Conservation (phyloP, 2,329 filamentous ascomycete genomes). For the Epichloe scottii region DNA sequence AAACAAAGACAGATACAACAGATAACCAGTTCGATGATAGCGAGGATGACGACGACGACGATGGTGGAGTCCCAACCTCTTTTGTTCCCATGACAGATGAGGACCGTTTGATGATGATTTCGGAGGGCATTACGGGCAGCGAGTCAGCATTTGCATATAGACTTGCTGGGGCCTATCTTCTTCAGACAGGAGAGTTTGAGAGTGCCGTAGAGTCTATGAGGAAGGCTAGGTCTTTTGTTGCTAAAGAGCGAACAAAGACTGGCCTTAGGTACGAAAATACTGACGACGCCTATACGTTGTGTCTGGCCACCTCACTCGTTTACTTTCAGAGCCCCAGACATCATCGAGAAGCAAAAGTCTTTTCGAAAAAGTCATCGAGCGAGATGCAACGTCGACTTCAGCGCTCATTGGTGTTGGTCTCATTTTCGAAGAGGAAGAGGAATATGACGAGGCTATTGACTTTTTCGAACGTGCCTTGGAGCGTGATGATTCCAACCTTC, state of each 20-base stretch:
- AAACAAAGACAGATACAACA: constrained; percentile 11
- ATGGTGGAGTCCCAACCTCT: constrained; percentile 39
- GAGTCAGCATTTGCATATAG: constrained; percentile 74
- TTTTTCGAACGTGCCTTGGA: constrained; percentile 67
- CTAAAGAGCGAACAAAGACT: constrained; percentile 49
- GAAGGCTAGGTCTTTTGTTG: constrained; percentile 52
- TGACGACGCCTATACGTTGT: constrained; percentile 61
- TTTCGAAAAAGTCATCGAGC: constrained; percentile 68
- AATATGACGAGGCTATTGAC: constrained; percentile 68
- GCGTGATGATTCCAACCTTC: constrained; percentile 61
- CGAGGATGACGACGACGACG: constrained; percentile 49
- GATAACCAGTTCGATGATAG: constrained; percentile 37
- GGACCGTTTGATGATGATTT: constrained; percentile 71
- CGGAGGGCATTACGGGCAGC: constrained; percentile 52
- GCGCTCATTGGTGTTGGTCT: constrained; percentile 83
- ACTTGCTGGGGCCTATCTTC: constrained; percentile 71
- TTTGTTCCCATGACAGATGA: constrained; percentile 55
- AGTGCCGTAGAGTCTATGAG: constrained; percentile 68
- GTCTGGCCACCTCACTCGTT: constrained; percentile 76
- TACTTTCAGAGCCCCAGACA: constrained; percentile 83
- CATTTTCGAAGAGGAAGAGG: constrained; percentile 86
- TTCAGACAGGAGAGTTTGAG: constrained; percentile 75
- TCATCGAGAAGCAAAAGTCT: constrained; percentile 75
- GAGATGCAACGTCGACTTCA: constrained; percentile 62
- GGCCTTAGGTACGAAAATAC: constrained; percentile 59